A percentile compares a stretch with the other conserved stretches of the same genome.
These are phyloP conservation scores for Cercospora zeina DNA, from an alignment of 2,329 filamentous ascomycete genomes.

Conservation along the genomic window DNA sequence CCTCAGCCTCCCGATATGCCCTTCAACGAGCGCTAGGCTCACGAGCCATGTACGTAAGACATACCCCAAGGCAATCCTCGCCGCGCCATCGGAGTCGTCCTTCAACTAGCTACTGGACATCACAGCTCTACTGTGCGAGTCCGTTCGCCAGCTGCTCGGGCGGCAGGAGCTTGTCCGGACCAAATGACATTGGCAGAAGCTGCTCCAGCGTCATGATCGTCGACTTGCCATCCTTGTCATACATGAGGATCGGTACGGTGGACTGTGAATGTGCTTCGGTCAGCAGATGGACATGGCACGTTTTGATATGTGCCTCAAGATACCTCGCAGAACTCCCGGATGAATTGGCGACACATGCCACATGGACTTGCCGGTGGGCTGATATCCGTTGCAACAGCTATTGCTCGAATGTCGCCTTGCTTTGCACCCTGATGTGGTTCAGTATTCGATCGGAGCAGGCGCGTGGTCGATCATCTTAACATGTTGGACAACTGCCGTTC, in stretches of 20 bases:
- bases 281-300: not conserved
- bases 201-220: slow-evolving; percentile 69
- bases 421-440: slow-evolving; percentile 35
- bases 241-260: slow-evolving; percentile 81
- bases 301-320: not conserved
- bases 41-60: not conserved
- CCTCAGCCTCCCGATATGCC: not conserved
- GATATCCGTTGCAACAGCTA: slow-evolving; percentile 81
- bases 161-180: slow-evolving; percentile 50
- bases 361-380: slow-evolving; percentile 61
- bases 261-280: slow-evolving; percentile 25
- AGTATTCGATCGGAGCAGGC: not conserved
- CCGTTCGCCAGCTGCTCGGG: slow-evolving; percentile 33
- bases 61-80: not conserved
- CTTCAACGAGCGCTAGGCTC: not conserved
- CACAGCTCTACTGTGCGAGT: slow-evolving; percentile 15
- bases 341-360: slow-evolving; percentile 91
- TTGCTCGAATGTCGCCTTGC: slow-evolving; percentile 64
- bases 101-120: not conserved
- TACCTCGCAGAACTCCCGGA: slow-evolving; percentile 52
- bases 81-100: not conserved
- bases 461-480: not conserved
- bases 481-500: slow-evolving; percentile 65
- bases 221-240: slow-evolving; percentile 75
- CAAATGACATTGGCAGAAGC: slow-evolving; percentile 56